A percentile compares a stretch with the other conserved stretches of the same genome.
These are phyloP conservation scores for Claviceps africana DNA, from an alignment of 2,329 filamentous ascomycete species.

Conservation along the genomic window DNA sequence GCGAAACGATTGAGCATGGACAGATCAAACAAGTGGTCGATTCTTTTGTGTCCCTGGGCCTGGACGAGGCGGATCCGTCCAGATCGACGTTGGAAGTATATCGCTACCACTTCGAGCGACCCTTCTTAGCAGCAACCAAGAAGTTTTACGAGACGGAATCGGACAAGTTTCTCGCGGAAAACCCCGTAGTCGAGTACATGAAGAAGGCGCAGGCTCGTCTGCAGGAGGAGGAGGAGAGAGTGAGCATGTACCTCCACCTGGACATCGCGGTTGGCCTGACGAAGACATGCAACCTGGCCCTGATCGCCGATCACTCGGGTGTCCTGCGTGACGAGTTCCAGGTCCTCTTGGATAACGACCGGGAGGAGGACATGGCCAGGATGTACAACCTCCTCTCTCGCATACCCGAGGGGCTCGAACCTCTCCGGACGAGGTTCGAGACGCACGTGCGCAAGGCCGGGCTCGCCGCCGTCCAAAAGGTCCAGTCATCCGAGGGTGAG, in stretches of 20 bases:
- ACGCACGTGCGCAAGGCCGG: constrained; percentile 85
- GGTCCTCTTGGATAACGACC: constrained; percentile 79
- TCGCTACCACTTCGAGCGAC: constrained; percentile 78
- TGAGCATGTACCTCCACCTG: constrained; percentile 77
- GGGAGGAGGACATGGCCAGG: constrained; percentile 84
- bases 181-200: constrained; percentile 98
- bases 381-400: constrained; percentile 89
- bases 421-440: constrained; percentile 76
- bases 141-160: constrained; percentile 86
- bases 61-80: constrained; percentile 83
- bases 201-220: constrained; percentile 91
- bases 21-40: constrained; percentile 97
- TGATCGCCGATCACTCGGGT: constrained; percentile 76
- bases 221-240: constrained; percentile 86
- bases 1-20: constrained; percentile 91
- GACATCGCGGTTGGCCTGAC: constrained; percentile 79
- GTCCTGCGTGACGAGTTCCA: constrained; percentile 95
- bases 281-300: constrained; percentile 72
- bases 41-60: constrained; percentile 85
- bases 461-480: constrained; percentile 76
- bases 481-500: constrained; percentile 71
- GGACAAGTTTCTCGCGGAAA: constrained; percentile 86
- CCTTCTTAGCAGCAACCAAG: constrained; percentile 75
- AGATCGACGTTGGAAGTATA: constrained; percentile 96
- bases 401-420: constrained; percentile 83